Evolutionary conservation across 2,329 filamentous ascomycete genomes (phyloP).

Genomic region (Echinosphaeria canescens): DNA sequence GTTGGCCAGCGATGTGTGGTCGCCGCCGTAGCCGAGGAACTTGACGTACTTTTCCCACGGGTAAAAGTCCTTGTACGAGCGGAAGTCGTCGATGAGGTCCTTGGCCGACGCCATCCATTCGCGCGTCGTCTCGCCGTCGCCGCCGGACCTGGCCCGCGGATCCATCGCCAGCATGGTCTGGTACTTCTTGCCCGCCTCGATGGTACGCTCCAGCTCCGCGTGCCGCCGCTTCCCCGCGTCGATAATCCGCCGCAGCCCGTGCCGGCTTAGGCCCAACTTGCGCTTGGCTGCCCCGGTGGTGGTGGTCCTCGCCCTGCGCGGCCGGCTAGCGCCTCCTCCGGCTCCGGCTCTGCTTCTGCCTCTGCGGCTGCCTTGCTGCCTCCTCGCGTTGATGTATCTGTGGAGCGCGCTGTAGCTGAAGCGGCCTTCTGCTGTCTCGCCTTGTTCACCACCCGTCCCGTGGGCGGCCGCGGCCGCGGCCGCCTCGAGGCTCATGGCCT

Average conservation of each 20-base stretch:
- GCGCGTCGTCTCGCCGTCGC: conserved; percentile 18
- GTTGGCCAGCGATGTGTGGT: conserved; percentile 11
- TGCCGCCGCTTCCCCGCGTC: conserved; percentile 19
- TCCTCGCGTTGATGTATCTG: not conserved
- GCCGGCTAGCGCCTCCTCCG: conserved; percentile 3
- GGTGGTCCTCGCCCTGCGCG: no score
- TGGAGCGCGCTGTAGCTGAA: no score
- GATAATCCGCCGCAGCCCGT: conserved; percentile 15
- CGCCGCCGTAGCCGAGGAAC: conserved; percentile 25
- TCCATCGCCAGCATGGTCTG: conserved; percentile 14
- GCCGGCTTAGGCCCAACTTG: conserved; percentile 1
- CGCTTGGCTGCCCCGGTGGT: no score
- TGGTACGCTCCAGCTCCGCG: conserved; percentile 17
- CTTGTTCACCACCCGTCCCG: not conserved
- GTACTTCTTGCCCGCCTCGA: conserved; percentile 13
- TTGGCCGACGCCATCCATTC: conserved; percentile 36
- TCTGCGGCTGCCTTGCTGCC: not conserved
- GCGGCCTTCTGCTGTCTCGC: not conserved
- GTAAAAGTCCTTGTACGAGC: conserved; percentile 40
- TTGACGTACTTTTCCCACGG: conserved; percentile 43
- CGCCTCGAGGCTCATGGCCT: conserved; percentile 45
- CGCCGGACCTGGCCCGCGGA: conserved; percentile 4
- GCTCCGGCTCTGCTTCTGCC: conserved; percentile 4
- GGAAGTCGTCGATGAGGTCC: conserved; percentile 39
- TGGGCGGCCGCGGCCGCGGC: conserved; percentile 9